Conservation (phyloP, 208 protist species). For the Balamuthia mandrillaris region DNA sequence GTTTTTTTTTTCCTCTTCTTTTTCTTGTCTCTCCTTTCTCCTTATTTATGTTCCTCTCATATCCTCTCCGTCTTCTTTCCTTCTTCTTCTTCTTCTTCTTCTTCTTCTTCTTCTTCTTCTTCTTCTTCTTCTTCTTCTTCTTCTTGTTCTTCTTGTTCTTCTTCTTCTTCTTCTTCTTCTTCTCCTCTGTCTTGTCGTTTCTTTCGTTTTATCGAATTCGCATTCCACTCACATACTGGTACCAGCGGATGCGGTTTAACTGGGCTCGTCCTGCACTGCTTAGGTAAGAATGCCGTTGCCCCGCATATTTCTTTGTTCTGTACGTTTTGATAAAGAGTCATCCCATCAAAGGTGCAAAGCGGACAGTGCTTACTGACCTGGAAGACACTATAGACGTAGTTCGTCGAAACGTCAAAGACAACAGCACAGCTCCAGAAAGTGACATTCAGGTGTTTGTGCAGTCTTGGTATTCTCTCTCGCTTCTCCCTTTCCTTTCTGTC, state of each 20-base stretch:
- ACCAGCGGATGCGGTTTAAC: slow-evolving; percentile 18
- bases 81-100: too few species aligned
- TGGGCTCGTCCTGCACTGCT: background rate
- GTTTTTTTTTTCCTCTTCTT: background rate
- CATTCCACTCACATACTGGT: too few species aligned
- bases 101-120: too few species aligned
- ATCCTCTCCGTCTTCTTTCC: background rate
- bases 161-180: too few species aligned
- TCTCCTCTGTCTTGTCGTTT: too few species aligned
- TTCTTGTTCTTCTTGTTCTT: too few species aligned
- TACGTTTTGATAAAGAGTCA: background rate
- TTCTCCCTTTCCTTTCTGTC: too few species aligned
- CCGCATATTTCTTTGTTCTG: background rate
- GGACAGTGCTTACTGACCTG: slow-evolving; percentile 27
- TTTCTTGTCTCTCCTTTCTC: background rate
- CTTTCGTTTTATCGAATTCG: too few species aligned
- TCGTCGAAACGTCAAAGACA: background rate
- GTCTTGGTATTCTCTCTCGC: too few species aligned
- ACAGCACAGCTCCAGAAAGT: too few species aligned
- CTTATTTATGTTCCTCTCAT: background rate
- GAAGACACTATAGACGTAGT: slow-evolving; percentile 12
- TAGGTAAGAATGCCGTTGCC: background rate
- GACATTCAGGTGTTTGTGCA: too few species aligned
- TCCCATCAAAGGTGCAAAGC: background rate
- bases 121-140: too few species aligned